Conservation (phyloP, 768 basidiomycete genomes). For the Hygrocybe punicea region DNA sequence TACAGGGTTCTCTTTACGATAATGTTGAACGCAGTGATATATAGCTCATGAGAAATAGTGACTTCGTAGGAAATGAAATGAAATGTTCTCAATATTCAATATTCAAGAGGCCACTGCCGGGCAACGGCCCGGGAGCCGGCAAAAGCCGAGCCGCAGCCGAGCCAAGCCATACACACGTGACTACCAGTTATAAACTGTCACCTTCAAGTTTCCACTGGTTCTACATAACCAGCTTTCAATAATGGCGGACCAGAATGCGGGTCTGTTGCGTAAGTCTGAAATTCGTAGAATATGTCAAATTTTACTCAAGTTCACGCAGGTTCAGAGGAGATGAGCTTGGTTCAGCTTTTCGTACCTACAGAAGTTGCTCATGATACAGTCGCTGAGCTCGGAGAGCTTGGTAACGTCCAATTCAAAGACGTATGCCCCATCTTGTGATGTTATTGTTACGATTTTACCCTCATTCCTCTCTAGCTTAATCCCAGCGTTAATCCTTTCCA, state of each 20-base stretch:
- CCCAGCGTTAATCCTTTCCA: conserved; percentile 96
- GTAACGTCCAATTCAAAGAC: conserved; percentile 96
- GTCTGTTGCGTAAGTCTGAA: conserved; percentile 67
- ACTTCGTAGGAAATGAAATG: too few relatives aligned
- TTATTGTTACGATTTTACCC: conserved; percentile 1
- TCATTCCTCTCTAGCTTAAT: conserved; percentile 62
- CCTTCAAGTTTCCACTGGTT: neutral
- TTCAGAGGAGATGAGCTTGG: conserved; percentile 97
- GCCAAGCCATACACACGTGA: too few relatives aligned
- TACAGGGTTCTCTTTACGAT: too few relatives aligned
- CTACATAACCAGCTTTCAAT: neutral
- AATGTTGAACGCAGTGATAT: too few relatives aligned
- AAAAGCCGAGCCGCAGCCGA: too few relatives aligned
- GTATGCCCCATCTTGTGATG: conserved; percentile 35
- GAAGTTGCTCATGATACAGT: conserved; percentile 98
- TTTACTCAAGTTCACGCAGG: conserved; percentile 44
- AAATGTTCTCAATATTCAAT: too few relatives aligned
- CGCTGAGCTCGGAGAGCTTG: conserved; percentile 90
- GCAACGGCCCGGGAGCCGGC: too few relatives aligned
- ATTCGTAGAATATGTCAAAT: neutral
- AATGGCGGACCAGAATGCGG: conserved; percentile 84
- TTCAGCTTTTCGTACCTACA: conserved; percentile 93
- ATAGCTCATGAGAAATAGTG: too few relatives aligned
- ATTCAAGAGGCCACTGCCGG: too few relatives aligned
- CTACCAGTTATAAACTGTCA: too few relatives aligned